These are phyloP conservation scores for Blumeriella jaapii DNA, from an alignment of 2,329 filamentous ascomycete genomes.

Conservation along the genomic window DNA sequence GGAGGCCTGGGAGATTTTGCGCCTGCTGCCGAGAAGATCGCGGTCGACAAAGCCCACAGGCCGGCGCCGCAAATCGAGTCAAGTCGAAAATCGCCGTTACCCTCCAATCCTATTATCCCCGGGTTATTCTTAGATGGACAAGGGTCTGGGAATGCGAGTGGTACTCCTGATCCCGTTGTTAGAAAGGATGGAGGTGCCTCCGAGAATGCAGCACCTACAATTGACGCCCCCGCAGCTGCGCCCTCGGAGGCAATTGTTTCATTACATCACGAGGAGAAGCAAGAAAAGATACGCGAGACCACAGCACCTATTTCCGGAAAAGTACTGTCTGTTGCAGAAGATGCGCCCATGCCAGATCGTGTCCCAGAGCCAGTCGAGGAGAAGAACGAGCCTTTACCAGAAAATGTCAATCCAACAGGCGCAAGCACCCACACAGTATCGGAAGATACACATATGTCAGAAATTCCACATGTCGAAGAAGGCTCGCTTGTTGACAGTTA, in stretches of 20 bases:
- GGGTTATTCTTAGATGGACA: slow-evolving; percentile 4
- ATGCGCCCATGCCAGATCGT: neutral
- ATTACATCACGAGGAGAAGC: neutral
- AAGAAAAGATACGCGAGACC: too few species aligned
- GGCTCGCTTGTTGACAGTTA: neutral
- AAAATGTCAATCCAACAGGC: neutral
- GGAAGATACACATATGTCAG: slow-evolving; percentile 2
- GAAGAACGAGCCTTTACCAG: neutral
- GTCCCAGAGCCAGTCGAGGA: neutral
- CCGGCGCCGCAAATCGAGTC: neutral
- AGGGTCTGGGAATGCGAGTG: too few species aligned
- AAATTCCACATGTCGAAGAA: neutral
- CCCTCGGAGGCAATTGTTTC: neutral
- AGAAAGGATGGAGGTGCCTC: neutral
- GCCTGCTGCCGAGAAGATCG: neutral
- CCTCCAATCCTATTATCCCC: slow-evolving; percentile 3
- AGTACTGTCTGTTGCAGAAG: neutral
- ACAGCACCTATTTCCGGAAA: too few species aligned
- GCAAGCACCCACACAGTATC: too few species aligned
- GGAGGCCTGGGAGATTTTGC: slow-evolving; percentile 16
- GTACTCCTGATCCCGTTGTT: neutral
- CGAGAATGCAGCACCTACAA: neutral
- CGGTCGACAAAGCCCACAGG: neutral
- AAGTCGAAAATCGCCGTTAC: neutral
- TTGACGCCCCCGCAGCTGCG: neutral